Base-by-base conservation (phyloP, 2,329 filamentous ascomycete genomes). In the Calonectria pseudoreteaudii region DNA sequence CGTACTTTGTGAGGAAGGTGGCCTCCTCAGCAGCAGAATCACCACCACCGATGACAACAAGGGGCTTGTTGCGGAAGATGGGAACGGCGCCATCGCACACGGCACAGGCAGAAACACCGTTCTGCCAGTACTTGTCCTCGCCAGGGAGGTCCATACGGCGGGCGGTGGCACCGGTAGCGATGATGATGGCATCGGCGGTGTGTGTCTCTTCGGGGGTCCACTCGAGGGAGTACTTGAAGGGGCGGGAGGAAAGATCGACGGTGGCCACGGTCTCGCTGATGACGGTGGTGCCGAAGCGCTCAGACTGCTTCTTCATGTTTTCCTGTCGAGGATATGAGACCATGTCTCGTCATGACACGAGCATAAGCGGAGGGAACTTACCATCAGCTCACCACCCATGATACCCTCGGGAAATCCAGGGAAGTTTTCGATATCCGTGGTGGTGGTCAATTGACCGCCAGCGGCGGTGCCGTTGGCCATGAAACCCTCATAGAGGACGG, bases 361-460 rank as follows among this genome's bases (percentile, higher is more conserved):
- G 23, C 56, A 41, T 4, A 30, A 34, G 28, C 44, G 56, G 23
- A 41, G 44, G 31, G 34, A 53, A 44, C 88, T 70, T 78, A 92
- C 91, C 97, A 99, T 99, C 78, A 99, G 89, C 82, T 95, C 93
- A 71, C 91, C 87, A 78, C 97, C 97, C 86, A 95, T 94, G 84
- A 99, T 95, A 76, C 93, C 94, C 81, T 94, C 91, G 82, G 94
- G 94, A 88, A 98, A 99, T 62, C 97, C 97, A 31, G 97, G 97
- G 87, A 94, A 99, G 91, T 99, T 99, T 89, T 99, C 97, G 74
- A 99, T 93, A 80, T 99, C 97, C 82, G 98, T 98, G 70, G 97
- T 99, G 31, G 97, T 99, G 70, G 97, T 99, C 80, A 99, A 90
- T 90, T 99, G 97, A 72, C 97, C 97, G 80, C 97, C 97, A 56